phyloP scores from a whole-genome alignment of 495 filamentous ascomycete genomes.

The Evernia prunastri region DNA sequence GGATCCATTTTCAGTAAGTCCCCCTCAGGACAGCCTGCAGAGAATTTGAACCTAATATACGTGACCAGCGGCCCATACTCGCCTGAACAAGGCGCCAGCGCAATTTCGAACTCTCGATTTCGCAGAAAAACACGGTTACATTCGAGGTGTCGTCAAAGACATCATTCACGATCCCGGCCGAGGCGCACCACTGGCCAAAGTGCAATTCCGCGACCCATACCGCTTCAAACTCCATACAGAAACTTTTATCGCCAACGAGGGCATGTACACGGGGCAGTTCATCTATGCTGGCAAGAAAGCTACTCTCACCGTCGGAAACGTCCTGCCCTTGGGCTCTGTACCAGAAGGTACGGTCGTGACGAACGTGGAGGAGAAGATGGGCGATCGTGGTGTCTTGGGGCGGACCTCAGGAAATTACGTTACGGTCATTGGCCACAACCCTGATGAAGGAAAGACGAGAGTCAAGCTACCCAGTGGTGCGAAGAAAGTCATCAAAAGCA shows the following conservation, averaged over 20 bases:
- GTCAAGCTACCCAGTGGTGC: conserved; percentile 98
- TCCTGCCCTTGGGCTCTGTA: conserved; percentile 86
- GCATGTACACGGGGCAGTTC: conserved; percentile 99
- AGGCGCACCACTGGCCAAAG: conserved; percentile 94
- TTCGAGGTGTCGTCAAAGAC: conserved; percentile 94
- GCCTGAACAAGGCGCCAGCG: conserved; percentile 84
- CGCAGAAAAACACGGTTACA: conserved; percentile 93
- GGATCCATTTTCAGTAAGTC: conserved; percentile 95
- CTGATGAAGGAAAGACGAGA: conserved; percentile 97
- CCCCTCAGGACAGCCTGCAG: conserved; percentile 26
- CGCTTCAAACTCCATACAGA: conserved; percentile 83
- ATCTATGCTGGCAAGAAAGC: conserved; percentile 99
- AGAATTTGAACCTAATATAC: conserved; percentile 35
- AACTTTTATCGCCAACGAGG: conserved; percentile 99
- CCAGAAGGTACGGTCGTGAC: conserved; percentile 98
- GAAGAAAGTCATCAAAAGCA: conserved; percentile 96
- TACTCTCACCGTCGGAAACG: conserved; percentile 87
- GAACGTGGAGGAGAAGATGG: conserved; percentile 98
- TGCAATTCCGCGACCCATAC: conserved; percentile 91
- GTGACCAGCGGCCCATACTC: conserved; percentile 68
- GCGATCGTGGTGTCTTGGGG: conserved; percentile 91
- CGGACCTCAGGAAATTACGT: conserved; percentile 99
- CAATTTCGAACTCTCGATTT: conserved; percentile 94
- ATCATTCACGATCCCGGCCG: conserved; percentile 98
- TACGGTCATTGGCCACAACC: conserved; percentile 97